Base-by-base conservation (phyloP, 208 protist species). In the Wallacemonas sp. region DNA sequence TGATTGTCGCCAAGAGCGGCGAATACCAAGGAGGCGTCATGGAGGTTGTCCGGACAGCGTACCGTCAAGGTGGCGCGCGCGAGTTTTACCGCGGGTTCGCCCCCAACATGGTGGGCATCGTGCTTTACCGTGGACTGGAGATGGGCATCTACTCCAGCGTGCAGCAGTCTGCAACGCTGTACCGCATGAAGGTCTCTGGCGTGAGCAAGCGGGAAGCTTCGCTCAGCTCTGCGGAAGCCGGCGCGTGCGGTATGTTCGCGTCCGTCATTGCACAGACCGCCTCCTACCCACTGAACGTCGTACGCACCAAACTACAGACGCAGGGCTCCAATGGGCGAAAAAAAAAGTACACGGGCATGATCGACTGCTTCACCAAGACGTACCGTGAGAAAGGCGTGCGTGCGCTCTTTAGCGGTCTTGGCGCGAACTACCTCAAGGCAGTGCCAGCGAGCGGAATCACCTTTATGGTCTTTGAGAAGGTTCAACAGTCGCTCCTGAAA, bases 221-320 rank as follows among this genome's bases (percentile, higher is more conserved):
- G 29, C 71, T 96, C 29, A 87, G 65, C 45, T 66, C 83, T 0
- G 79, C 81, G 0, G 90, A 96, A 70, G 79, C 89, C 5, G 90
- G 81, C 37, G 60, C 66, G 17, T 82, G 87, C 1, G 89, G 88
- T 33, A 93, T 92, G 85, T 60, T 87, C 1, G 83, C 82, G 50
- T 96, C 90, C 2, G 83, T 76, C 8, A 61, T 95, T 13, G 88
- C 92, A 13, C 92, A 97, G 69, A 94, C 89, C 2, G 78, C 89
- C 4, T 92, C 92, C 15, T 97, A 97, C 73, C 92, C 92, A 3
- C 72, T 97, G 6, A 95, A 95, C 46, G 86, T 97, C 0, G 86
- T 97, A 3, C 92, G 92, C 17, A 95, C 89, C 1, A 83, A 89
- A 12, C 60, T 97, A 58, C 92, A 97, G 58, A 94, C 90, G 29